Evolutionary conservation across 73 alveolate species (phyloP), one percentile per base, ranked within the genome.

Genomic region (Tetrahymena borealis): DNA sequence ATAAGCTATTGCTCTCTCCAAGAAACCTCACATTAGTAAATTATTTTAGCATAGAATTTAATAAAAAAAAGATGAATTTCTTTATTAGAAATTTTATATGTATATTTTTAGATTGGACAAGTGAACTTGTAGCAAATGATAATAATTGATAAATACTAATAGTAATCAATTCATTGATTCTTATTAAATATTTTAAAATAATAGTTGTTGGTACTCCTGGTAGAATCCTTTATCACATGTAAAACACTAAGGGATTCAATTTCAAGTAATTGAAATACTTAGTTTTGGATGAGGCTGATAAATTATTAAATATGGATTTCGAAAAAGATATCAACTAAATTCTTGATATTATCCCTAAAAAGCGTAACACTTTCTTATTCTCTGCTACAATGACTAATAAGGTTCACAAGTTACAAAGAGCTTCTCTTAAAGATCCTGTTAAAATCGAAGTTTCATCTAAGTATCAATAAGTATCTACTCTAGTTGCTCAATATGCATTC

Each of bases 311-410:
- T 91, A 96, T 96, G 95, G 99, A 97, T 85, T 96, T 98, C 91
- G 98, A 96, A 90, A 37, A 98, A 96, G 92, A 94, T 92, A 93
- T 78, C 90, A 91, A 92, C 40, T 43, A 91, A 18, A 90, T 78
- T 32, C 77, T 77, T 6, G 96, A 94, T 28, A 90, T 40, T 36
- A 96, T 97, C 11, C 99, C 99, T 7, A 96, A 98, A 39, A 98
- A 95, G 37, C 94, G 99, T 90, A 97, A 94, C 93, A 99, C 99
- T 18, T 98, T 95, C 93, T 95, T 99, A 90, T 99, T 98, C 96
- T 98, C 99, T 33, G 99, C 99, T 11, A 99, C 99, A 2, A 99
- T 99, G 99, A 99, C 99, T 24, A 94, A 97, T 79, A 99, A 99
- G 95, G 99, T 97, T 0, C 96, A 98, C 35, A 94, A 94, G 93